Conservation (phyloP, 768 basidiomycete species). For the Fomitopsis pulvina region DNA sequence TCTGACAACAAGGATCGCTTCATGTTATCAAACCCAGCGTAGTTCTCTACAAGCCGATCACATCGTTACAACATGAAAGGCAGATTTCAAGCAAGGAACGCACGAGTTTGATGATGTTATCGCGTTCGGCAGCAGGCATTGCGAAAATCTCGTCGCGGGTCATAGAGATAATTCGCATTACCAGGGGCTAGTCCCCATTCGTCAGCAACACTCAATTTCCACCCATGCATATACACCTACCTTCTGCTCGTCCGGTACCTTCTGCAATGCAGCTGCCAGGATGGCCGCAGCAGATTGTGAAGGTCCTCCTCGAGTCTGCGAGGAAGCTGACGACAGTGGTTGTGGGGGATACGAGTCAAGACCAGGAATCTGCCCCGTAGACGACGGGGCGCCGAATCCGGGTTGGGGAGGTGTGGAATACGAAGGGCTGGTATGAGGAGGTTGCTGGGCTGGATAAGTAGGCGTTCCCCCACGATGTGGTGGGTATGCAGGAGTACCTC, state of each 20-base stretch:
- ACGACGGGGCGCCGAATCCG: conserved; percentile 11
- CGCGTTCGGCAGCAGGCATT: conserved; percentile 66
- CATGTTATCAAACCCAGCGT: conserved; percentile 15
- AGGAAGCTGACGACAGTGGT: conserved; percentile 2
- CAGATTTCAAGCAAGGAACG: conserved; percentile 25
- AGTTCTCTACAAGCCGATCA: conserved; percentile 7
- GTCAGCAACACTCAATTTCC: conserved; percentile 1
- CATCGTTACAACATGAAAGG: background rate
- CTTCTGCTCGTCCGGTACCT: conserved; percentile 66
- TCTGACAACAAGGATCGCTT: no score
- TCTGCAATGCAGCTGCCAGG: conserved; percentile 37
- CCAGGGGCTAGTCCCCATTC: conserved; percentile 45
- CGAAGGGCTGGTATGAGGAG: conserved; percentile 1
- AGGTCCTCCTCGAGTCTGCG: conserved; percentile 6
- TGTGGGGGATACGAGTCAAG: conserved; percentile 3
- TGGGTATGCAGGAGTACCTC: conserved; percentile 5
- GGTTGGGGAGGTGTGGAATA: conserved; percentile 8
- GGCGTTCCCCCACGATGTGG: conserved; percentile 14
- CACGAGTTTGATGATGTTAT: conserved; percentile 79
- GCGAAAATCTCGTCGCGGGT: conserved; percentile 77
- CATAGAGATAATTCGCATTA: conserved; percentile 76
- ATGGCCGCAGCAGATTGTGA: conserved; percentile 6
- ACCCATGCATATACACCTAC: conserved; percentile 24
- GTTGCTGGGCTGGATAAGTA: conserved; percentile 11
- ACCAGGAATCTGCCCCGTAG: conserved; percentile 4